Percentiles rank a stretch among this genome's conserved stretches.
Conservation (phyloP, 306 rosid genomes). For the Prunus mume region DNA sequence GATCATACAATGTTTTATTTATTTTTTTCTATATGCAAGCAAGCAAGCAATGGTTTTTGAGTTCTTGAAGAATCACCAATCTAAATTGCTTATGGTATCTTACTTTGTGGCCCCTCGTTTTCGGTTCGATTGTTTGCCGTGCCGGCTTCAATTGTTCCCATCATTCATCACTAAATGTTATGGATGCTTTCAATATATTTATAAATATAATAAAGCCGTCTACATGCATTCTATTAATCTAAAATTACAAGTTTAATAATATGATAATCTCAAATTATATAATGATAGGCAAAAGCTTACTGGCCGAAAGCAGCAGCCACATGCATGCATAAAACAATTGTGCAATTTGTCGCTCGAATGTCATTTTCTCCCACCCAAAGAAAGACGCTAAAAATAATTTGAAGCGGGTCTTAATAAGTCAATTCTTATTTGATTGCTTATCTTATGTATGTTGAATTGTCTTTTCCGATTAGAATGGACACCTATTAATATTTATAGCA, state of each 20-base stretch:
- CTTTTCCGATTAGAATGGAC: constrained; percentile 4
- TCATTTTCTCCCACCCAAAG: constrained; percentile 25
- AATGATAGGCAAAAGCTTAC: not conserved
- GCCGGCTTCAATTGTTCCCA: too few species aligned
- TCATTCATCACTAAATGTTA: not conserved
- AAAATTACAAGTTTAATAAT: not conserved
- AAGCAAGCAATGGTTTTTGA: not conserved
- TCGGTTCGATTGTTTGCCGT: not conserved
- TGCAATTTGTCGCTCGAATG: constrained; percentile 3
- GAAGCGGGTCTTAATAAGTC: constrained; percentile 15
- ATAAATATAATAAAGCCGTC: not conserved
- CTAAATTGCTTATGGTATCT: not conserved
- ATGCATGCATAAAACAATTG: not conserved
- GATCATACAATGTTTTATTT: too few species aligned
- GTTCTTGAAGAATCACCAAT: not conserved
- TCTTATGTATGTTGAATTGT: not conserved
- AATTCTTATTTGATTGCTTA: constrained; percentile 11
- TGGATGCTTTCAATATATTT: not conserved
- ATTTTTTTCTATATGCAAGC: not conserved
- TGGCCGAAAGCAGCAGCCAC: not conserved
- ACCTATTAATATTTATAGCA: not conserved
- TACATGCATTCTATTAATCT: not conserved
- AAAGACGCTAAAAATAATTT: constrained; percentile 19
- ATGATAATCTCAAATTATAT: not conserved
- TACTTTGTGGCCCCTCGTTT: constrained; percentile 11